Conservation (phyloP, 805 yeast genomes). For the Candida corydali region DNA sequence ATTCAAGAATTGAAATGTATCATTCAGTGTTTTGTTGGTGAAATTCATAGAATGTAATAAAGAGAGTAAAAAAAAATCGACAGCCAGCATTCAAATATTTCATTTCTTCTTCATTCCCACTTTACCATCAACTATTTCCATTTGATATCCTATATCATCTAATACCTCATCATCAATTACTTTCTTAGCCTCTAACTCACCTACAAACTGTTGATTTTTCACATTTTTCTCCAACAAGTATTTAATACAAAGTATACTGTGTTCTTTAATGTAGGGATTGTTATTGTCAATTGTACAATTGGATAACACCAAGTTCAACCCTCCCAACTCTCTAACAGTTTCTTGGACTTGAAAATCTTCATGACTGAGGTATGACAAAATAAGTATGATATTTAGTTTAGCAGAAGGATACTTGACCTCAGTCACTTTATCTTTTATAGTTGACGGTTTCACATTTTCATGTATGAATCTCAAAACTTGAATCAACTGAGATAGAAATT, state of each 20-base stretch:
- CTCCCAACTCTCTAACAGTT: conserved; percentile 57
- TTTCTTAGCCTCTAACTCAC: conserved; percentile 69
- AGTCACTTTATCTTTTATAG: conserved; percentile 21
- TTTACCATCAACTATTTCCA: conserved; percentile 69
- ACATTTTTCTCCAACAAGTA: conserved; percentile 60
- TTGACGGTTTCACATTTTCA: conserved; percentile 30
- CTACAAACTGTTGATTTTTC: conserved; percentile 73
- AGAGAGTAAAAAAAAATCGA: conserved; percentile 12
- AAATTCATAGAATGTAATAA: not conserved
- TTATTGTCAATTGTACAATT: conserved; percentile 82
- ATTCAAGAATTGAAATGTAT: conserved; percentile 29
- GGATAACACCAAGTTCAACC: conserved; percentile 66
- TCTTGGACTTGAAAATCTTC: conserved; percentile 61
- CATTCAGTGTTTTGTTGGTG: too few species aligned
- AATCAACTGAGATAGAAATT: conserved; percentile 31
- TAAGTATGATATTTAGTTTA: conserved; percentile 64
- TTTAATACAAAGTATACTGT: conserved; percentile 75
- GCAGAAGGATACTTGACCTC: conserved; percentile 51
- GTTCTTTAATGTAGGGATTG: conserved; percentile 85
- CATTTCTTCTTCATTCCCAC: conserved; percentile 26
- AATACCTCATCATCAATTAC: conserved; percentile 53
- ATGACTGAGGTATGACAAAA: conserved; percentile 54
- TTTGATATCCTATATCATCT: conserved; percentile 70
- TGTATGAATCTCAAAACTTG: conserved; percentile 39
- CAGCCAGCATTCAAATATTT: conserved; percentile 31